These are phyloP conservation scores for Meredithiella fracta DNA, from an alignment of 2,329 filamentous ascomycete genomes.

Conservation along the genomic window DNA sequence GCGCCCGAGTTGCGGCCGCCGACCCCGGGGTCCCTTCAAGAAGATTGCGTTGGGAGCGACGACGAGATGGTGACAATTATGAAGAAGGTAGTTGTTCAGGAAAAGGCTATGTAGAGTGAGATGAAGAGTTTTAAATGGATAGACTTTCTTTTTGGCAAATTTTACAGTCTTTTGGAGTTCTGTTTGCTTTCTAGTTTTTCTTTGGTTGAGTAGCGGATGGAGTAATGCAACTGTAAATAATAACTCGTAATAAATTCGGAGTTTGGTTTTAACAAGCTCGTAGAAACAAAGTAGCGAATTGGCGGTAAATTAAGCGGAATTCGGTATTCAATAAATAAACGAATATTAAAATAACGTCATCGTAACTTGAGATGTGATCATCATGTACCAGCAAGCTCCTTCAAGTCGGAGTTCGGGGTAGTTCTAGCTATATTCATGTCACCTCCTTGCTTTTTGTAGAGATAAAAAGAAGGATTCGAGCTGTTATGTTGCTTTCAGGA, in stretches of 20 bases:
- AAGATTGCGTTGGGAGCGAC: neutral
- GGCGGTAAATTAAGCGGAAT: too few relatives aligned
- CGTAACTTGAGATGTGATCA: too few relatives aligned
- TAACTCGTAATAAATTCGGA: neutral
- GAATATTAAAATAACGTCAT: too few relatives aligned
- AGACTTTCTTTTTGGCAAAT: neutral
- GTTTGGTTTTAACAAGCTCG: neutral
- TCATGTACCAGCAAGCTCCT: too few relatives aligned
- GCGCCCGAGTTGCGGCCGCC: slow-evolving; percentile 21
- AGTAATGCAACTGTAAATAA: neutral
- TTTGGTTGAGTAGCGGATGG: neutral
- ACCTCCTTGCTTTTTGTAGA: too few relatives aligned
- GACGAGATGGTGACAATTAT: neutral
- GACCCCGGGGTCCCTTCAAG: slow-evolving; percentile 19
- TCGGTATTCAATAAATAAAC: too few relatives aligned
- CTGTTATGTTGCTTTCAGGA: too few relatives aligned
- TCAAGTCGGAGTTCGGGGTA: too few relatives aligned
- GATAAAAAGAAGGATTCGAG: too few relatives aligned
- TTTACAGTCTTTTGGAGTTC: neutral
- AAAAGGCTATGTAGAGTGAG: neutral
- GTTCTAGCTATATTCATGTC: too few relatives aligned
- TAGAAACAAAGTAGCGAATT: neutral
- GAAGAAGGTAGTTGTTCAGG: neutral
- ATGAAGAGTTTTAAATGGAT: neutral
- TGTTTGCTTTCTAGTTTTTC: neutral